Conservation (phyloP, 192 early-diverging fungal species). For the Paraglomus brasilianum region DNA sequence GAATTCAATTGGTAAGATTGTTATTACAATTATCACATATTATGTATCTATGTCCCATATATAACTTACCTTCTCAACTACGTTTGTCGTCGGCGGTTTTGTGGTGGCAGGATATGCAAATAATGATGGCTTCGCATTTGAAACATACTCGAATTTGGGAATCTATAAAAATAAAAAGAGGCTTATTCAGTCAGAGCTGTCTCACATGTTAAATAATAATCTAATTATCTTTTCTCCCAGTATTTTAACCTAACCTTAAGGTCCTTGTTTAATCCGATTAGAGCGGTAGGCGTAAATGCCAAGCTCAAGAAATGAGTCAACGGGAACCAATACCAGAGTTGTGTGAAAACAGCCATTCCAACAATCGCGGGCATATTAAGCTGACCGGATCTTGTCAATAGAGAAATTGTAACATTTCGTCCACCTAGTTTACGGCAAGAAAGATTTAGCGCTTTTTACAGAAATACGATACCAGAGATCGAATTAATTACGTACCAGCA, state of each 20-base stretch:
- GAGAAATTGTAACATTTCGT: conserved; percentile 93
- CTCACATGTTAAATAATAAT: not conserved
- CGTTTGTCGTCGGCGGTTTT: conserved; percentile 76
- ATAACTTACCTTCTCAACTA: conserved; percentile 67
- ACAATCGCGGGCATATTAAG: conserved; percentile 93
- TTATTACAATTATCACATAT: not conserved
- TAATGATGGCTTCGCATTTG: conserved; percentile 82
- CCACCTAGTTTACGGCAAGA: conserved; percentile 65
- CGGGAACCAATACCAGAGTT: conserved; percentile 99
- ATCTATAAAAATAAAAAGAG: conserved; percentile 45
- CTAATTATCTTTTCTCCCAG: not conserved
- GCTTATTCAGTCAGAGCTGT: not conserved
- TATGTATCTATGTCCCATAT: conserved; percentile 7
- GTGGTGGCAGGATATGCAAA: conserved; percentile 91
- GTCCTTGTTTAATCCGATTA: conserved; percentile 93
- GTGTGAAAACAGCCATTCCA: conserved; percentile 97
- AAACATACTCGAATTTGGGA: conserved; percentile 83
- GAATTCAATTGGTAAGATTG: too few relatives aligned
- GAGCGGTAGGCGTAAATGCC: conserved; percentile 91
- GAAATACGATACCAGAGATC: not conserved
- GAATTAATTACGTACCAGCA: conserved; percentile 58
- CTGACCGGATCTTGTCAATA: conserved; percentile 84
- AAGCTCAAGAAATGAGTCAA: conserved; percentile 93
- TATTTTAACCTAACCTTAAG: conserved; percentile 51
- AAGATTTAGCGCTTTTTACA: not conserved